A percentile compares a stretch with the other conserved stretches of the same genome.
These are phyloP conservation scores for Byssoonygena ceratinophila DNA, from an alignment of 2,329 filamentous ascomycete species.

Conservation along the genomic window DNA sequence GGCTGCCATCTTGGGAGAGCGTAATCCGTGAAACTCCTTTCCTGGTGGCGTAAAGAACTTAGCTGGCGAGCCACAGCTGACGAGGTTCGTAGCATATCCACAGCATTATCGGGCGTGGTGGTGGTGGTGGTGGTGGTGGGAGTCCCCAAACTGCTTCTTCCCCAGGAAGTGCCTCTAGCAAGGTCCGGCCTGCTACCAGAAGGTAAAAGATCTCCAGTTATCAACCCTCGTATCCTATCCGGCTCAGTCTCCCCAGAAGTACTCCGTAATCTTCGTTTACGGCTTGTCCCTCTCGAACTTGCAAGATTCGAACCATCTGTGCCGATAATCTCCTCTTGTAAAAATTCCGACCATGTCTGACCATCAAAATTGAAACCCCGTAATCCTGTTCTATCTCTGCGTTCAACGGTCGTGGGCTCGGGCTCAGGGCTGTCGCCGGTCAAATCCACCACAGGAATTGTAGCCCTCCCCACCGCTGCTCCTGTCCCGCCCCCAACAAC, in stretches of 20 bases:
- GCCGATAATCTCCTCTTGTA: slow-evolving; percentile 2
- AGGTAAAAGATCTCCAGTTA: neutral
- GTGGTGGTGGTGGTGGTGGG: slow-evolving; percentile 27
- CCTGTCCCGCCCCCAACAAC: neutral
- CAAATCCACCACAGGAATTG: slow-evolving; percentile 6
- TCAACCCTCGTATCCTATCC: neutral
- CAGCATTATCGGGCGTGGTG: slow-evolving; percentile 26
- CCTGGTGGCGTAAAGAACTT: slow-evolving; percentile 22
- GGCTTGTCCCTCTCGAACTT: neutral
- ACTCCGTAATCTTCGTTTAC: slow-evolving; percentile 11
- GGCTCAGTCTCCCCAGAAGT: neutral
- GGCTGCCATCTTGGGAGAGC: slow-evolving; percentile 75
- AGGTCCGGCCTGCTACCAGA: neutral
- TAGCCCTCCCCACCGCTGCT: neutral
- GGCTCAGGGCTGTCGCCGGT: slow-evolving; percentile 4
- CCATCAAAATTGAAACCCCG: neutral
- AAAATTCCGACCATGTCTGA: slow-evolving; percentile 13
- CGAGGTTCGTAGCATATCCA: slow-evolving; percentile 26
- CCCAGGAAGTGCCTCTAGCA: neutral
- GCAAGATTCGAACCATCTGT: neutral
- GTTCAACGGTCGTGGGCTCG: neutral
- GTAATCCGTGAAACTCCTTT: slow-evolving; percentile 33
- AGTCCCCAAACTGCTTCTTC: slow-evolving; percentile 3
- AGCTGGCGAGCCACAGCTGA: slow-evolving; percentile 14
- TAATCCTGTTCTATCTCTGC: neutral